Conservation (phyloP, 108 stramenopile species). For the Stephanodiscus minutulus region DNA sequence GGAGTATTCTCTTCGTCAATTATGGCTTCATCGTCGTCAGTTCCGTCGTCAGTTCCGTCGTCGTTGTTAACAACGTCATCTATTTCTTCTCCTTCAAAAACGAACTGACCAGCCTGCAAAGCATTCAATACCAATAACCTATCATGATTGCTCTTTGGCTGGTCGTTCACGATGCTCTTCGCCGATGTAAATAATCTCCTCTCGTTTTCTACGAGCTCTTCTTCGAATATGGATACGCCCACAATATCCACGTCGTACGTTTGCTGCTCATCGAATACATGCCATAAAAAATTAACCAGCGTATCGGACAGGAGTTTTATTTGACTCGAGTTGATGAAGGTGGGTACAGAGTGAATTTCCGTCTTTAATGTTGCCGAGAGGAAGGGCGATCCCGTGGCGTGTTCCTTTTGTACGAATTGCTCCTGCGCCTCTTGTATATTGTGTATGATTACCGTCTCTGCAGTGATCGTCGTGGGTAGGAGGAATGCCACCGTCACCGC, state of each 20-base stretch:
- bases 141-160: not conserved
- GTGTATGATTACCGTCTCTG: conserved; percentile 14
- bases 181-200: not conserved
- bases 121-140: conserved; percentile 10
- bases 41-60: not conserved
- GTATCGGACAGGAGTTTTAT: conserved; percentile 14
- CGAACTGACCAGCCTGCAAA: not conserved
- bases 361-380: conserved; percentile 35
- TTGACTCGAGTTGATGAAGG: conserved; percentile 14
- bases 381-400: conserved; percentile 14
- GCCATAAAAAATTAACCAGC: conserved; percentile 20
- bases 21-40: conserved; percentile 1
- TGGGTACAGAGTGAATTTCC: conserved; percentile 19
- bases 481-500: too few relatives aligned
- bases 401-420: conserved; percentile 11
- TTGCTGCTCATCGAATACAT: conserved; percentile 41
- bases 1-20: too few relatives aligned
- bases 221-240: conserved; percentile 33
- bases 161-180: not conserved
- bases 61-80: too few relatives aligned
- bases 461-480: not conserved
- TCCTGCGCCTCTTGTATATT: conserved; percentile 17
- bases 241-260: conserved; percentile 35
- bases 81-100: not conserved
- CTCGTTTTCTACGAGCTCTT: conserved; percentile 14